These are phyloP conservation scores for Cladorrhinum sp. DNA, from an alignment of 2,329 filamentous ascomycete species.

Conservation along the genomic window DNA sequence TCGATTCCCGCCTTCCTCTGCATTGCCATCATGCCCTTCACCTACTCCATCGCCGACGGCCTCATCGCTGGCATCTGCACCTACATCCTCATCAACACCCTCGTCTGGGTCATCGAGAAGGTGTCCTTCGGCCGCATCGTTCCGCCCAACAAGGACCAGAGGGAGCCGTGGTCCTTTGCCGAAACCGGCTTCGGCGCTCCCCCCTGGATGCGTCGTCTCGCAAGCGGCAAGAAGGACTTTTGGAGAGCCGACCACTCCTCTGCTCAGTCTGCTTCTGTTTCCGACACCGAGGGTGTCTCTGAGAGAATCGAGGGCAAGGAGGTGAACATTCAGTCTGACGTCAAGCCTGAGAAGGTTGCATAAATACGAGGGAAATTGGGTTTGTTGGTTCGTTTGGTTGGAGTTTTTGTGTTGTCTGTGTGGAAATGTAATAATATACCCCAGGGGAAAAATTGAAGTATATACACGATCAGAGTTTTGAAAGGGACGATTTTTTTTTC, in stretches of 20 bases:
- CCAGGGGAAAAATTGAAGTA: too few relatives aligned
- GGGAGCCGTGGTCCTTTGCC: slow-evolving; percentile 77
- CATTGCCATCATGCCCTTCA: slow-evolving; percentile 84
- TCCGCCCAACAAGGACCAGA: slow-evolving; percentile 70
- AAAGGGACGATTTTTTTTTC: too few relatives aligned
- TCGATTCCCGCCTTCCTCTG: slow-evolving; percentile 81
- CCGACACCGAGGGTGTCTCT: slow-evolving; percentile 15
- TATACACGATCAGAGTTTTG: too few relatives aligned
- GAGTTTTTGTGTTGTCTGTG: background rate
- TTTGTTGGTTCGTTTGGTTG: background rate
- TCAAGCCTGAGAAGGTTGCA: slow-evolving; percentile 11
- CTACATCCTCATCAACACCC: slow-evolving; percentile 72
- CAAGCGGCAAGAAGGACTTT: slow-evolving; percentile 53
- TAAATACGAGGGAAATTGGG: background rate
- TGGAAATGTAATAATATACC: too few relatives aligned
- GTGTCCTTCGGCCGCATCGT: slow-evolving; percentile 65
- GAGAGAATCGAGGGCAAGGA: slow-evolving; percentile 13
- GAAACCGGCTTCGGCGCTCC: slow-evolving; percentile 73
- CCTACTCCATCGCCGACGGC: slow-evolving; percentile 83
- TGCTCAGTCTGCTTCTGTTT: background rate
- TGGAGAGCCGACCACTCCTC: slow-evolving; percentile 12
- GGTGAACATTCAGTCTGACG: background rate
- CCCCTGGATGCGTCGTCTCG: slow-evolving; percentile 65
- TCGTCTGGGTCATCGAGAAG: slow-evolving; percentile 67
- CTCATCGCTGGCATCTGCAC: slow-evolving; percentile 76